Conservation (phyloP, 257 asterid genomes). For the Cynanchum wilfordii region DNA sequence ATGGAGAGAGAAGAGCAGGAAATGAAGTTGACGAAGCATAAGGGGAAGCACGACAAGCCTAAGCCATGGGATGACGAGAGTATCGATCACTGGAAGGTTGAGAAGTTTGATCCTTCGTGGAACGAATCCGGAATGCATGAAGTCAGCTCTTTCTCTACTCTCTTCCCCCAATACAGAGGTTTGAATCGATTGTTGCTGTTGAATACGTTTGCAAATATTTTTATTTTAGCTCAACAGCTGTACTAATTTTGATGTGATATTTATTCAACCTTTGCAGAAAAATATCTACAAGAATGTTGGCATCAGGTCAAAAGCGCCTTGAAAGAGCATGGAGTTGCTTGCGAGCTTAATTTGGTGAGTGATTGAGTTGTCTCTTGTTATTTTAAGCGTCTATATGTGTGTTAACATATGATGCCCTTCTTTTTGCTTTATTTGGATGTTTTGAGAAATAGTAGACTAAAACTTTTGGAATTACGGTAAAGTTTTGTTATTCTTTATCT, state of each 20-base stretch:
- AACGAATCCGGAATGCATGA: slow-evolving; percentile 60
- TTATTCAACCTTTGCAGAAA: slow-evolving; percentile 36
- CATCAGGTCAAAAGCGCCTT: slow-evolving; percentile 66
- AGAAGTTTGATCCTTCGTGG: slow-evolving; percentile 71
- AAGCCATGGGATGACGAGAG: slow-evolving; percentile 72
- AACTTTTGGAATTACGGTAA: neutral
- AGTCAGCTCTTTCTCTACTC: slow-evolving; percentile 68
- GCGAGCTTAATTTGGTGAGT: slow-evolving; percentile 73
- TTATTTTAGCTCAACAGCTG: neutral
- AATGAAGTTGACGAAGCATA: slow-evolving; percentile 34
- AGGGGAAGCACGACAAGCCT: slow-evolving; percentile 73
- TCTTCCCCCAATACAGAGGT: slow-evolving; percentile 62
- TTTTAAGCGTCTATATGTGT: neutral
- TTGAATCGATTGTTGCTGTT: neutral
- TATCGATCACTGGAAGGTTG: slow-evolving; percentile 72
- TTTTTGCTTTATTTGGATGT: neutral
- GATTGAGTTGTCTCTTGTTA: neutral
- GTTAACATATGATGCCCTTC: neutral
- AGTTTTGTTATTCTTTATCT: neutral
- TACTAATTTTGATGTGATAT: neutral
- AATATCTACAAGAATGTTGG: slow-evolving; percentile 90
- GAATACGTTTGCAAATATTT: neutral
- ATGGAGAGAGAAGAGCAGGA: slow-evolving; percentile 25
- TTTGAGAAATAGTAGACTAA: neutral
- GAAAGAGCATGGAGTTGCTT: slow-evolving; percentile 62